Conservation (phyloP, 1,284 basidiomycete genomes). For the Malassezia sympodialis region DNA sequence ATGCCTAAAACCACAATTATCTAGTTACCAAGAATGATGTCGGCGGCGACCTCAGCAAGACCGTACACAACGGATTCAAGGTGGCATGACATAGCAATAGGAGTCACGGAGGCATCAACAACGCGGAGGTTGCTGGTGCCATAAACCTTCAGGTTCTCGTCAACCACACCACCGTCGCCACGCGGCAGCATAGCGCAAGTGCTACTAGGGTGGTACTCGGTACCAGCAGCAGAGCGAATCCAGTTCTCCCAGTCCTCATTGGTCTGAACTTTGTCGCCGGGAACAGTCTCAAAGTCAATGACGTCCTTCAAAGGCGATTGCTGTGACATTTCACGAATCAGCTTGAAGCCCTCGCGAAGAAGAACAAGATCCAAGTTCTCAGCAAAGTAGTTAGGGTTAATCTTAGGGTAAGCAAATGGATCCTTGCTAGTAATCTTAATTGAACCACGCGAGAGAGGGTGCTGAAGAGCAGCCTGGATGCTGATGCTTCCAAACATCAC, state of each 20-base stretch:
- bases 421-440: conserved; percentile 27
- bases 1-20: neutral
- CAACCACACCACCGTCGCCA: conserved; percentile 59
- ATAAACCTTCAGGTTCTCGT: conserved; percentile 58
- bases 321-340: conserved; percentile 26
- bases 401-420: conserved; percentile 26
- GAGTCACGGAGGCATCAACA: conserved; percentile 48
- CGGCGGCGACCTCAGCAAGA: conserved; percentile 48
- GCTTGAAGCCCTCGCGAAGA: conserved; percentile 28
- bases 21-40: conserved; percentile 26
- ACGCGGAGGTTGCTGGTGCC: conserved; percentile 58
- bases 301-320: conserved; percentile 20
- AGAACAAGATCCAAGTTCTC: conserved; percentile 28
- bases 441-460: conserved; percentile 39
- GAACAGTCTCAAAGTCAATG: conserved; percentile 18
- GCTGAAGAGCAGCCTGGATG: conserved; percentile 32
- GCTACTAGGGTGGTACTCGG: conserved; percentile 52
- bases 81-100: conserved; percentile 52
- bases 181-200: conserved; percentile 60
- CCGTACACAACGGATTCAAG: conserved; percentile 50
- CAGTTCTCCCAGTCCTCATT: conserved; percentile 28
- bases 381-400: conserved; percentile 36
- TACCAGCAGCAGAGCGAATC: conserved; percentile 19
- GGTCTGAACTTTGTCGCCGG: conserved; percentile 18
- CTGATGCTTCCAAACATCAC: conserved; percentile 25